Conservation (phyloP, 2,329 filamentous ascomycete genomes). For the Pyrenophora seminiperda region DNA sequence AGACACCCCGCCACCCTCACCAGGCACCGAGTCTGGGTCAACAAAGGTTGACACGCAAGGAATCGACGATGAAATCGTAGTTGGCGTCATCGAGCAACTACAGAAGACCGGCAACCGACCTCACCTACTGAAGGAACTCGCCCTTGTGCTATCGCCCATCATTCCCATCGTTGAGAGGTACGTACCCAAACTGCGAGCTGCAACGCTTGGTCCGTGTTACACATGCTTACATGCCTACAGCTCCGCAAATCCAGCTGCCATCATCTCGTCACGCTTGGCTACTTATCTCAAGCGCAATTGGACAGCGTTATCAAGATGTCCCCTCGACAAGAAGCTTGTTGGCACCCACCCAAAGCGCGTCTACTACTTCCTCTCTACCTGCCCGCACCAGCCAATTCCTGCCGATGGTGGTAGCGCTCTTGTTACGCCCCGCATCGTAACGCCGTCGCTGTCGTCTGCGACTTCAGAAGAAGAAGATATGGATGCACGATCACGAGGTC, state of each 20-base stretch:
- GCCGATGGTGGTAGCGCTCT: slow-evolving; percentile 61
- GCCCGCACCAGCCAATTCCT: slow-evolving; percentile 79
- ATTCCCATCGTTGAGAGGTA: slow-evolving; percentile 91
- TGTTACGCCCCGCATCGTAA: slow-evolving; percentile 67
- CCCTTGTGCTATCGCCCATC: slow-evolving; percentile 74
- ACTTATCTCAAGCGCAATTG: slow-evolving; percentile 86
- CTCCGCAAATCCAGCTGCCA: slow-evolving; percentile 92
- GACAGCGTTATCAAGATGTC: slow-evolving; percentile 79
- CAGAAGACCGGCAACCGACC: slow-evolving; percentile 90
- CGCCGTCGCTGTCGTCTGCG: slow-evolving; percentile 81
- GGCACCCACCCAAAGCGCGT: slow-evolving; percentile 90
- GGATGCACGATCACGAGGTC: slow-evolving; percentile 61
- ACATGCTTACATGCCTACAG: slow-evolving; percentile 58
- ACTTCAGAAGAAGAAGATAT: slow-evolving; percentile 74
- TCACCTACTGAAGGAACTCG: slow-evolving; percentile 92
- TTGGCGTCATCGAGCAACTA: slow-evolving; percentile 84
- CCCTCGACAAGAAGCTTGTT: slow-evolving; percentile 90
- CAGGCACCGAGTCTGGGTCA: slow-evolving; percentile 56
- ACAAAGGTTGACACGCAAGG: slow-evolving; percentile 75
- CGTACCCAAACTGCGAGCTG: slow-evolving; percentile 49
- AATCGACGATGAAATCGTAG: slow-evolving; percentile 94
- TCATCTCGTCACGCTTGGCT: slow-evolving; percentile 90
- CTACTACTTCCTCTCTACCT: slow-evolving; percentile 95
- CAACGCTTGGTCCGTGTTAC: slow-evolving; percentile 25
- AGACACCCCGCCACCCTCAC: slow-evolving; percentile 82